These are phyloP conservation scores for Diospyros lotus DNA, from an alignment of 148 eudicot genomes.

Conservation along the genomic window DNA sequence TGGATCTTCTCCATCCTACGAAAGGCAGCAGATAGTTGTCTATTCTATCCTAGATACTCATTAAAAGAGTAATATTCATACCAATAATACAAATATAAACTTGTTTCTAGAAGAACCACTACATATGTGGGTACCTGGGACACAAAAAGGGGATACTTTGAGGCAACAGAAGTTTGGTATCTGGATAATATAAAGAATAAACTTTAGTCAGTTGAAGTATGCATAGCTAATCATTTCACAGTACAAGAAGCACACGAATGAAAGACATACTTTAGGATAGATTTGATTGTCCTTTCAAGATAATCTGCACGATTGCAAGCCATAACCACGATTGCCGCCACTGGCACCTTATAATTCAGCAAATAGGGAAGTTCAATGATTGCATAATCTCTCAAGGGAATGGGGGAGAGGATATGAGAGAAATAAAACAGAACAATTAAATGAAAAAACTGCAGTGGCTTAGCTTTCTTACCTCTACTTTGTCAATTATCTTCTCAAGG, in stretches of 20 bases:
- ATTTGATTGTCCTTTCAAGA: constrained; percentile 80
- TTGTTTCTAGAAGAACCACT: neutral
- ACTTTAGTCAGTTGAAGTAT: constrained; percentile 13
- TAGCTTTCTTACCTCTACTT: constrained; percentile 57
- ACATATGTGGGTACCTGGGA: constrained; percentile 59
- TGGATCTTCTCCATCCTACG: constrained; percentile 81
- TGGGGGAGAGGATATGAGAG: neutral
- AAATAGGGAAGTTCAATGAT: constrained; percentile 11
- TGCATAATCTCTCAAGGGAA: constrained; percentile 8
- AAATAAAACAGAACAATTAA: constrained; percentile 1
- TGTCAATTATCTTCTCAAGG: constrained; percentile 42
- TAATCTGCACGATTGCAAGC: constrained; percentile 99
- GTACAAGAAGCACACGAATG: neutral
- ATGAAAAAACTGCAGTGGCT: constrained; percentile 4
- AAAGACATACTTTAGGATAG: constrained; percentile 68
- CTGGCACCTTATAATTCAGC: constrained; percentile 59
- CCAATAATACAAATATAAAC: neutral
- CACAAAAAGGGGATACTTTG: constrained; percentile 74
- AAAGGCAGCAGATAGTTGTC: neutral
- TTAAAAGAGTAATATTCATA: neutral
- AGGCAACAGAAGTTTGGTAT: constrained; percentile 52
- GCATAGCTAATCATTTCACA: constrained; percentile 1
- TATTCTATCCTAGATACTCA: constrained; percentile 5
- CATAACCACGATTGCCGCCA: constrained; percentile 95
- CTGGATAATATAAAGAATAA: constrained; percentile 22